Conservation (phyloP, 2,329 filamentous ascomycete genomes). For the Epichloe gansuensis region DNA sequence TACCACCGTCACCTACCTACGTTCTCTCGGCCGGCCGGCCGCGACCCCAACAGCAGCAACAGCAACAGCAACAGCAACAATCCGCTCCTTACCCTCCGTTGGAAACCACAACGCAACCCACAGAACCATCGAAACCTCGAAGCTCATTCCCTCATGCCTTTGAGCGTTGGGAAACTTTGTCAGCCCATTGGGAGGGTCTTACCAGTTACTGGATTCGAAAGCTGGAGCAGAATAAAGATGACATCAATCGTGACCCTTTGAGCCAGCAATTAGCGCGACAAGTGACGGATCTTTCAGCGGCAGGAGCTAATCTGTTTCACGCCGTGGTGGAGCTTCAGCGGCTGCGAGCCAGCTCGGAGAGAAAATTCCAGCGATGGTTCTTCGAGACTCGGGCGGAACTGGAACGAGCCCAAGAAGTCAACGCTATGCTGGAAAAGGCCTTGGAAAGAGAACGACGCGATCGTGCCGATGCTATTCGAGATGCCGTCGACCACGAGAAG, state of each 20-base stretch:
- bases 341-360: constrained; percentile 83
- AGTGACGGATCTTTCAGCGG: constrained; percentile 92
- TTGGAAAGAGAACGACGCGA: constrained; percentile 63
- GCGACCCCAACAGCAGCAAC: constrained; percentile 9
- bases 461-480: constrained; percentile 52
- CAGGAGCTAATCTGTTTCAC: constrained; percentile 93
- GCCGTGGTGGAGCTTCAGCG: constrained; percentile 93
- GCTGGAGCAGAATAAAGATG: constrained; percentile 78
- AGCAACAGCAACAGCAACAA: constrained; percentile 1
- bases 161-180: constrained; percentile 92
- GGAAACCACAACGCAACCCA: constrained; percentile 10
- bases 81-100: not conserved
- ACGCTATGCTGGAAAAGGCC: constrained; percentile 63
- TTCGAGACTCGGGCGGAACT: constrained; percentile 85
- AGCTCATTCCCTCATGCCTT: constrained; percentile 92
- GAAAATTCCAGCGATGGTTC: constrained; percentile 98
- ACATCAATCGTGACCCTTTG: constrained; percentile 69
- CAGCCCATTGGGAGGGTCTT: constrained; percentile 94
- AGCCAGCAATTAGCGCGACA: constrained; percentile 83
- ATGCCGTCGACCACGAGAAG: constrained; percentile 52
- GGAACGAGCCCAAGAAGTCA: constrained; percentile 71
- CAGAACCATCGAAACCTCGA: constrained; percentile 28
- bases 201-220: constrained; percentile 96
- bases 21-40: constrained; percentile 4
- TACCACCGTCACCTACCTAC: constrained; percentile 2